Percentiles rank a stretch among this genome's conserved stretches.
phyloP scores from a whole-genome alignment of 2,329 filamentous ascomycete genomes.

The Fusarium nisikadoi region DNA sequence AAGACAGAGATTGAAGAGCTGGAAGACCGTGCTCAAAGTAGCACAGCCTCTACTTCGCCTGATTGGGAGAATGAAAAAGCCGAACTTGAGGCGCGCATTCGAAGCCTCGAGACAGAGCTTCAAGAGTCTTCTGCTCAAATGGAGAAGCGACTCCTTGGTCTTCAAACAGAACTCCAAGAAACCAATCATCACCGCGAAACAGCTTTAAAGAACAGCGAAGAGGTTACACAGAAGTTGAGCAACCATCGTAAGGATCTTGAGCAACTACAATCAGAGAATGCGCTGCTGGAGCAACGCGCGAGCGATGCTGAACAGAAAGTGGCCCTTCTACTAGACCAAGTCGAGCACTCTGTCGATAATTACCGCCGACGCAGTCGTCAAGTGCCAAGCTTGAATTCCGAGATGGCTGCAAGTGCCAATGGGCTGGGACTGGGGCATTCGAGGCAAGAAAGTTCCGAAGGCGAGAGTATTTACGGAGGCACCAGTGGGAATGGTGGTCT shows the following conservation, averaged over 20 bases:
- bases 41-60: constrained; percentile 56
- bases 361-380: constrained; percentile 84
- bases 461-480: constrained; percentile 72
- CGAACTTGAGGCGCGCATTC: constrained; percentile 74
- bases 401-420: constrained; percentile 49
- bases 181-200: constrained; percentile 76
- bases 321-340: constrained; percentile 90
- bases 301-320: constrained; percentile 94
- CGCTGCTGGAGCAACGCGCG: constrained; percentile 82
- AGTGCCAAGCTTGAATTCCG: constrained; percentile 63
- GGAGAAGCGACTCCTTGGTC: constrained; percentile 74
- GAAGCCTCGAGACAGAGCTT: constrained; percentile 75
- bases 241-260: constrained; percentile 76
- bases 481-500: constrained; percentile 36
- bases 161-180: constrained; percentile 76
- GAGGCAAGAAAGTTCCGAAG: constrained; percentile 67
- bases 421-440: constrained; percentile 55
- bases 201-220: constrained; percentile 66
- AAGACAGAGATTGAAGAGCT: constrained; percentile 82
- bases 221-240: constrained; percentile 67
- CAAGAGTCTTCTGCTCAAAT: constrained; percentile 72
- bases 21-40: constrained; percentile 62
- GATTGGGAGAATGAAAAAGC: constrained; percentile 82
- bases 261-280: constrained; percentile 84
- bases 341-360: constrained; percentile 92